Base-by-base conservation (phyloP, 441 rosid genomes). In the Pelargonium australe region DNA sequence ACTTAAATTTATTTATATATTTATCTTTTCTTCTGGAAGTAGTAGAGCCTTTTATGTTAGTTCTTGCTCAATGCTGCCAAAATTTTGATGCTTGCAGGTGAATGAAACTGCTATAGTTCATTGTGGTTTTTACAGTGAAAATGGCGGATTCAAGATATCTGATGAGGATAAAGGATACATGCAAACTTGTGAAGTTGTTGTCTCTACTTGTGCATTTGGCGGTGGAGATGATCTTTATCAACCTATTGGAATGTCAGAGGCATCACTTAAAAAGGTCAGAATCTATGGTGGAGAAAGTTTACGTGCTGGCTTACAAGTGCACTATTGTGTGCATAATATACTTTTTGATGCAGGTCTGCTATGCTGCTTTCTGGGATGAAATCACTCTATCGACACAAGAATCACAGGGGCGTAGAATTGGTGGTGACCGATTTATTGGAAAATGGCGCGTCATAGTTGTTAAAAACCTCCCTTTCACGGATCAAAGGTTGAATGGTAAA, bases 171-270 rank as follows among this genome's bases (percentile, higher is more conserved):
- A 79, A 72, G 80, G 58, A 71, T 95, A 83, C 82, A 81, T 92
- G 98, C 45, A 74, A 72, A 81, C 70, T 51, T 92, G 98, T 80
- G 70, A 81, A 77, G 83, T 78, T 55, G 97, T 85, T 12, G 96
- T 95, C 65, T 88, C 95, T 67, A 90, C 98, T 55, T 95, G 98
- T 85, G 89, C 97, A 9, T 95, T 95, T 81, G 99, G 99, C 68
- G 99, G 99, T 70, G 98, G 99, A 45, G 99, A 95, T 83, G 87
- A 89, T 77, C 98, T 95, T 77, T 88, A 92, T 78, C 86, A 92
- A 73, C 99, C 97, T 69, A 92, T 95, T 76, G 98, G 96, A 78
- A 89, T 89, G 93, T 77, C 85, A 9, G 76, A 85, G 58, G 78
- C 85, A 44, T 84, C 99, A 6, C 77, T 76, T 74, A 77, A 74